phyloP scores from a whole-genome alignment of 768 basidiomycete species.

The Lactarius sanguifluus region DNA sequence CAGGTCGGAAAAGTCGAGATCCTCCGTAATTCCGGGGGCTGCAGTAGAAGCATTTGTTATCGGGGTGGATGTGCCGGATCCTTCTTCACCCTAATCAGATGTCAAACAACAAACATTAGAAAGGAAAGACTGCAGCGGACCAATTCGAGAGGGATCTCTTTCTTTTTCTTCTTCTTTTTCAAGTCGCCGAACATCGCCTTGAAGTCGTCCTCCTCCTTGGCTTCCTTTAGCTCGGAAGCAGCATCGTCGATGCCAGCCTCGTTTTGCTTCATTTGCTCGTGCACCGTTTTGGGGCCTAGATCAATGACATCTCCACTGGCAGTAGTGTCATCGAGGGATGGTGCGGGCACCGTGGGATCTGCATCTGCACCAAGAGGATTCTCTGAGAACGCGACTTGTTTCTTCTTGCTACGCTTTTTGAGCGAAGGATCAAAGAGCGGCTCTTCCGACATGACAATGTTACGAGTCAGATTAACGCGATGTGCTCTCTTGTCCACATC shows the following conservation, averaged over 20 bases:
- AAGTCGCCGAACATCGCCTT: conserved; percentile 85
- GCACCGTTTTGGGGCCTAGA: conserved; percentile 71
- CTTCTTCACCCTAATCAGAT: conserved; percentile 53
- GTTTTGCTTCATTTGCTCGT: conserved; percentile 69
- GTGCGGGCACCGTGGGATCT: conserved; percentile 78
- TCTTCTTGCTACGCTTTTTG: conserved; percentile 83
- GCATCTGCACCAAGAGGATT: conserved; percentile 80
- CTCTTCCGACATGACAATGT: conserved; percentile 61
- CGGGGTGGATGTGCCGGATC: conserved; percentile 65
- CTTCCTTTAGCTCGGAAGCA: conserved; percentile 43
- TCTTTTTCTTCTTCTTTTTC: conserved; percentile 93
- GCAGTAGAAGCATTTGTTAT: conserved; percentile 34
- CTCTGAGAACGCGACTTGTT: conserved; percentile 80
- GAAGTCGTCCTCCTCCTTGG: conserved; percentile 69
- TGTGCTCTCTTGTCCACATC: background rate
- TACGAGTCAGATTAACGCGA: conserved; percentile 12
- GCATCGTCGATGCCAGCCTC: conserved; percentile 37
- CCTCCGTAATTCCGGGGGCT: conserved; percentile 49
- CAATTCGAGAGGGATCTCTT: conserved; percentile 82
- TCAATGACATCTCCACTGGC: conserved; percentile 71
- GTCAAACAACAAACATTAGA: background rate
- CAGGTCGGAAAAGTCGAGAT: conserved; percentile 92
- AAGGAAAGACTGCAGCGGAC: conserved; percentile 42
- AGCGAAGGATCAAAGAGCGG: conserved; percentile 82
- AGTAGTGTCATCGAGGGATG: conserved; percentile 68